Evolutionary conservation across 306 rosid genomes (phyloP), one percentile per base, ranked within the genome.

Genomic region (Nissolia schottii): DNA sequence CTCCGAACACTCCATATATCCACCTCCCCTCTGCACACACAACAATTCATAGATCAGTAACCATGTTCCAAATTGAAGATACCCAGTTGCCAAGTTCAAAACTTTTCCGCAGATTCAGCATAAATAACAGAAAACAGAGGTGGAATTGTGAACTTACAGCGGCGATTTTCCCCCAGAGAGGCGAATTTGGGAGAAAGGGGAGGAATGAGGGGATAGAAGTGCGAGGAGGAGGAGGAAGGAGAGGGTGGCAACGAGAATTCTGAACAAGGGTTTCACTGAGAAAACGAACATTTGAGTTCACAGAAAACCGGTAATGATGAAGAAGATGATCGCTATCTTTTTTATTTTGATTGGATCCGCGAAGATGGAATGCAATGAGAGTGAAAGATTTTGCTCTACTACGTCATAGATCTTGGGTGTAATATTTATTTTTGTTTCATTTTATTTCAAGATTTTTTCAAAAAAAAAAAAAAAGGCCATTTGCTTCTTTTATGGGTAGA

Each of bases 1-100:
- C 96, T 89, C 77, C 77, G 73, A 19, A 94, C 87, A 82, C 88
- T 85, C 99, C 99, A 89, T 82, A 91, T 84, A 43, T 79, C 92
- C 58, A 41, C 64, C 65, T 76, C 75, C 34, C 77, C 80, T 63
- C 99, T 94, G 80, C 84, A 63, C 43, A 19, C 62, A 28, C 70
- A 35, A 18, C 73, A 77, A 75, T 13, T 61, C 73, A 67, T 12
- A 8, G 9, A 75, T 79, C 57, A 68, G 24, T 20, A 59, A 64
- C 53, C 55, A 56, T 67, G 20, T 16, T 51, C 32, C n/a, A 75
- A 16, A 38, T 70, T 19, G 49, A 53, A 70, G 46, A 67, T 38
- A 46, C 48, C 70, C 62, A 31, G 7, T 24, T 69, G 27, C 61
- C 20, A 78, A 46, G 77, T 54, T 62, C 16, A 10, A 67, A 66